Evolutionary conservation across 2,329 filamentous ascomycete species (phyloP).

Genomic region (Aspergillus ustus): DNA sequence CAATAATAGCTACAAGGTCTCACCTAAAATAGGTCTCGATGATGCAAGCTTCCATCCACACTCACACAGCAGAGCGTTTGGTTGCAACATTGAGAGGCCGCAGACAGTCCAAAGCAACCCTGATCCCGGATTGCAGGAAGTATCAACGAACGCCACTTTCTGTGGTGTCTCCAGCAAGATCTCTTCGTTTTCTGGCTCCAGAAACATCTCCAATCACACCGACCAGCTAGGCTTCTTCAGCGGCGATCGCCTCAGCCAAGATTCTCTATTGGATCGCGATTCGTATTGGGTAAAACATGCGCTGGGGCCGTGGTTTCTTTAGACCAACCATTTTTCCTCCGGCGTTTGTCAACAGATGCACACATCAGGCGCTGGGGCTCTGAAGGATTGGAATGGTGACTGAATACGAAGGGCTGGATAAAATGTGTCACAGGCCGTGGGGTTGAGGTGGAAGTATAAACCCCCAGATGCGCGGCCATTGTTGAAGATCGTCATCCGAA

Average conservation of each 20-base stretch:
- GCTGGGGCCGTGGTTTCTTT: neutral
- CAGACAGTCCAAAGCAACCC: neutral
- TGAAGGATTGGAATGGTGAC: neutral
- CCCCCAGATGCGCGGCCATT: neutral
- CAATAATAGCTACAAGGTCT: slow-evolving; percentile 4
- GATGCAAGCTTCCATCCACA: neutral
- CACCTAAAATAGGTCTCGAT: neutral
- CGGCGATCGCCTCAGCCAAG: neutral
- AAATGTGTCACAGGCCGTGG: neutral
- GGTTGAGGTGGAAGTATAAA: neutral
- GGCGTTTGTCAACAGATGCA: neutral
- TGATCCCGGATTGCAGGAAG: neutral
- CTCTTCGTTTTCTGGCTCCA: neutral
- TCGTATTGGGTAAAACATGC: slow-evolving; percentile 12
- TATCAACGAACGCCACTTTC: slow-evolving; percentile 2
- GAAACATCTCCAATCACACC: slow-evolving; percentile 17
- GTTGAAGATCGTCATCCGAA: neutral
- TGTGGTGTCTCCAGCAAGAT: slow-evolving; percentile 2
- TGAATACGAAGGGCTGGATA: neutral
- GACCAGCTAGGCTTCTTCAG: neutral
- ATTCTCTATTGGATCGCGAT: slow-evolving; percentile 5
- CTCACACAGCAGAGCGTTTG: neutral
- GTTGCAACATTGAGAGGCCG: neutral
- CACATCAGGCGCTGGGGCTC: neutral
- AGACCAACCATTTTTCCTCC: slow-evolving; percentile 12